Evolutionary conservation across 768 basidiomycete species (phyloP).

Genomic region (Boletus insuetus): DNA sequence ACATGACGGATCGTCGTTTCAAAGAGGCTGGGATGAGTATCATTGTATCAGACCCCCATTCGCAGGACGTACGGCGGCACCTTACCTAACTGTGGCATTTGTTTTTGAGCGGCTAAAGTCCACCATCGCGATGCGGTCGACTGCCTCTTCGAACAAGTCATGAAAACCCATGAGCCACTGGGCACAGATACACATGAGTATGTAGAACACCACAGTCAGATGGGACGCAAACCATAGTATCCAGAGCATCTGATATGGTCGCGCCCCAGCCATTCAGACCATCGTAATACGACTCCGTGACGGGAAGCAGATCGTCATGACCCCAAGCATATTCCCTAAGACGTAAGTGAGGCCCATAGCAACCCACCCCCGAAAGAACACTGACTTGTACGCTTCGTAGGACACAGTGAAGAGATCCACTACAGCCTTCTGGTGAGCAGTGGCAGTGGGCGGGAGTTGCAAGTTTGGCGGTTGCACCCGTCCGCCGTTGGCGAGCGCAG

Average conservation of each 20-base stretch:
- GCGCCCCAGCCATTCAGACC: constrained; percentile 51
- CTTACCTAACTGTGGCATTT: constrained; percentile 43
- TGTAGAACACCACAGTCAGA: neutral
- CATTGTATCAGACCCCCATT: neutral
- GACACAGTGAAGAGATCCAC: constrained; percentile 49
- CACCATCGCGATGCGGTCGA: constrained; percentile 49
- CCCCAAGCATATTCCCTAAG: constrained; percentile 54
- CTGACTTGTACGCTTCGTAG: constrained; percentile 56
- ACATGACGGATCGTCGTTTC: constrained; percentile 77
- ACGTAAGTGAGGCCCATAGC: constrained; percentile 8
- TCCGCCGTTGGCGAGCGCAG: constrained; percentile 10
- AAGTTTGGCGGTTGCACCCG: constrained; percentile 45
- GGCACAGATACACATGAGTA: neutral
- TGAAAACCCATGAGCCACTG: constrained; percentile 60
- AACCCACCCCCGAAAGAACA: neutral
- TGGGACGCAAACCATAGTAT: constrained; percentile 49
- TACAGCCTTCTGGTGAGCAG: constrained; percentile 39
- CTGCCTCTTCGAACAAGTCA: constrained; percentile 54
- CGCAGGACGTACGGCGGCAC: neutral
- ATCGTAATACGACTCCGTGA: constrained; percentile 40
- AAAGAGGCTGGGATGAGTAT: constrained; percentile 40
- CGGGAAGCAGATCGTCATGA: constrained; percentile 58
- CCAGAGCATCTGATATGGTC: constrained; percentile 59
- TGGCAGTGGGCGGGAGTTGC: constrained; percentile 40
- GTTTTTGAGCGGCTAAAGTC: constrained; percentile 52